A percentile compares a stretch with the other conserved stretches of the same genome.
phyloP scores from a whole-genome alignment of 208 protist species.

The Porcisia deanei region DNA sequence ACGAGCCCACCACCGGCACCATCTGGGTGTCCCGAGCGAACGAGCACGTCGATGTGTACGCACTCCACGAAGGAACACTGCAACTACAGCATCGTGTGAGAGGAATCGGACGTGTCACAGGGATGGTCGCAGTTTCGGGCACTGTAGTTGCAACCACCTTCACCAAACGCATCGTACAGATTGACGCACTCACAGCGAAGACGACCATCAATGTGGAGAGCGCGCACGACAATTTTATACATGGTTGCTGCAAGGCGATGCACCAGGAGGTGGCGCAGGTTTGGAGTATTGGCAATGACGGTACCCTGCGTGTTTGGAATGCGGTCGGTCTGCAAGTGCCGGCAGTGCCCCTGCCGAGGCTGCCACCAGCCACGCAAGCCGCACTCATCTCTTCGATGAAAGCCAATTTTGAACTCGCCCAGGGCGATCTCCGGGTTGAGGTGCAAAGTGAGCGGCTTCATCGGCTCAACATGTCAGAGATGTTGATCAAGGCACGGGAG shows the following conservation, averaged over 20 bases:
- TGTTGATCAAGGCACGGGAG: conserved; percentile 44
- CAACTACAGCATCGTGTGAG: conserved; percentile 26
- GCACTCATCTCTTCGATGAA: conserved; percentile 21
- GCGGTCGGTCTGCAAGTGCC: conserved; percentile 42
- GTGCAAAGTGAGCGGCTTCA: conserved; percentile 23
- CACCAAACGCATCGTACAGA: conserved; percentile 44
- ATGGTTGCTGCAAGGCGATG: conserved; percentile 42
- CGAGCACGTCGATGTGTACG: conserved; percentile 68
- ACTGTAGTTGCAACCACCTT: conserved; percentile 63
- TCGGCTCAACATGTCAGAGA: conserved; percentile 30
- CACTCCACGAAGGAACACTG: conserved; percentile 18
- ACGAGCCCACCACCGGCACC: conserved; percentile 53
- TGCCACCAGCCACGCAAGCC: conserved; percentile 34
- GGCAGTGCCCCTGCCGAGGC: conserved; percentile 20
- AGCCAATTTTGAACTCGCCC: conserved; percentile 5
- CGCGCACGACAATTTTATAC: conserved; percentile 59
- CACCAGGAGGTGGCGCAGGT: conserved; percentile 51
- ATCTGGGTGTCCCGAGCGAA: conserved; percentile 69
- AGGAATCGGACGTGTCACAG: conserved; percentile 48
- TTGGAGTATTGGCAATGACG: conserved; percentile 72
- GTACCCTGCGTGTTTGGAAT: conserved; percentile 41
- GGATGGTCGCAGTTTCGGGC: conserved; percentile 54
- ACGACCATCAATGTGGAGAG: conserved; percentile 15
- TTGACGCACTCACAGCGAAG: conserved; percentile 41
- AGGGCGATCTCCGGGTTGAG: conserved; percentile 22